These are phyloP conservation scores for Hanseniaspora occidentalis DNA, from an alignment of 805 yeast species.

Conservation along the genomic window DNA sequence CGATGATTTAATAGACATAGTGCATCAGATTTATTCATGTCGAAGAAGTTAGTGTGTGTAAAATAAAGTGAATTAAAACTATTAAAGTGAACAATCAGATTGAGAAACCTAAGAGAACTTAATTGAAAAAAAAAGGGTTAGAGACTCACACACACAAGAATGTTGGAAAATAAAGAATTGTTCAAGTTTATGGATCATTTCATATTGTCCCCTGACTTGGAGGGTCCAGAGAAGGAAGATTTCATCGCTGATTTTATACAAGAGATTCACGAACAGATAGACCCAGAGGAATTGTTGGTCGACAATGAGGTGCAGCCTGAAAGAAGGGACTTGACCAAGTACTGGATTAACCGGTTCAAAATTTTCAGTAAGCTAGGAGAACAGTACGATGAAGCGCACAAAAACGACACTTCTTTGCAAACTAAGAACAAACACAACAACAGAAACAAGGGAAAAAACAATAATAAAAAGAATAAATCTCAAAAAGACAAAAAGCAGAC, in stretches of 20 bases:
- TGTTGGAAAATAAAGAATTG: not conserved
- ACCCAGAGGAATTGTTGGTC: not conserved
- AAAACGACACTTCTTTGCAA: too few relatives aligned
- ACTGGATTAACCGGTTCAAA: not conserved
- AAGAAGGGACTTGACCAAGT: not conserved
- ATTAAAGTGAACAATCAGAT: too few relatives aligned
- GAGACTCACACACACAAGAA: not conserved
- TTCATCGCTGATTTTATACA: not conserved
- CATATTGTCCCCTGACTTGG: not conserved
- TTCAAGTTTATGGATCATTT: not conserved
- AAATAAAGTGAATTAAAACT: too few relatives aligned
- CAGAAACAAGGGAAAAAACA: not conserved
- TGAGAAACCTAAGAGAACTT: too few relatives aligned
- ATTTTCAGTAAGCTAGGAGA: not conserved
- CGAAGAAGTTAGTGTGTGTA: too few relatives aligned
- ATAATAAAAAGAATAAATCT: not conserved
- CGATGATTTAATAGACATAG: too few relatives aligned
- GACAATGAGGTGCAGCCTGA: not conserved
- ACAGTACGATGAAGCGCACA: too few relatives aligned
- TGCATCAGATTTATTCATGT: too few relatives aligned
- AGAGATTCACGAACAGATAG: not conserved
- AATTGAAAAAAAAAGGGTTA: not conserved
- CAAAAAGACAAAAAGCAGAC: not conserved
- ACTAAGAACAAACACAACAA: not conserved
- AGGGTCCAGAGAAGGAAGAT: not conserved